A percentile compares a stretch with the other conserved stretches of the same genome.
Conservation (phyloP, 2,329 filamentous ascomycete species). For the Dactylonectria macrodidyma region DNA sequence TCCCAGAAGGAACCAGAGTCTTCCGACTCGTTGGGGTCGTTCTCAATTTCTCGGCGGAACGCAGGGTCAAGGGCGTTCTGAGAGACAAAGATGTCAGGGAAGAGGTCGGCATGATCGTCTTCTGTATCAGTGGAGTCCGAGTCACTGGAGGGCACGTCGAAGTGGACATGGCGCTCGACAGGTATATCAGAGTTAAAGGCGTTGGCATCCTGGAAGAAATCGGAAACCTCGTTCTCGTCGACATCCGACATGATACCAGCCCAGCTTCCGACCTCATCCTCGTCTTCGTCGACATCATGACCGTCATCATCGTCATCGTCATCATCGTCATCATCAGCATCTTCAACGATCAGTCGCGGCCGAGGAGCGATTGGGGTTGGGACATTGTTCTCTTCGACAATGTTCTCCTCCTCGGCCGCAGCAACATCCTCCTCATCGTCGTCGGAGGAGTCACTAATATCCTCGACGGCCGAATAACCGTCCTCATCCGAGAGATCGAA, state of each 20-base stretch:
- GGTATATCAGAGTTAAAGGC: constrained; percentile 59
- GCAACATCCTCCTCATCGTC: constrained; percentile 85
- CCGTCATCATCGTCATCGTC: constrained; percentile 57
- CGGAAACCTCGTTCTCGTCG: constrained; percentile 61
- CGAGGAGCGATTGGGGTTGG: constrained; percentile 64
- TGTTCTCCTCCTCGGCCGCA: constrained; percentile 83
- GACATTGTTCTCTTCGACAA: constrained; percentile 66
- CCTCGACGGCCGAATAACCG: constrained; percentile 83
- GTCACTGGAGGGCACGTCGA: constrained; percentile 78
- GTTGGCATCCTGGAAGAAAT: constrained; percentile 57
- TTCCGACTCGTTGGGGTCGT: constrained; percentile 73
- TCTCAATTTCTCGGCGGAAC: constrained; percentile 81
- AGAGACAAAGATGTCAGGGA: constrained; percentile 84
- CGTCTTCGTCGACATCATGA: constrained; percentile 55
- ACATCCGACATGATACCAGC: constrained; percentile 67
- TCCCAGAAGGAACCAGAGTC: constrained; percentile 76
- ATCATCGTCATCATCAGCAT: constrained; percentile 55
- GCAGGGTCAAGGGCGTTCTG: constrained; percentile 81
- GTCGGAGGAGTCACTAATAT: constrained; percentile 83
- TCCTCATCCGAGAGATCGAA: constrained; percentile 77
- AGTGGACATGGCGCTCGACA: constrained; percentile 79
- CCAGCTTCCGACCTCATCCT: constrained; percentile 67
- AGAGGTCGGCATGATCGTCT: constrained; percentile 75
- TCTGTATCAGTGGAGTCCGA: constrained; percentile 76
- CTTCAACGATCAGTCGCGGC: constrained; percentile 56